Conservation (phyloP, 805 yeast genomes). For the Ogataea wickerhamii region DNA sequence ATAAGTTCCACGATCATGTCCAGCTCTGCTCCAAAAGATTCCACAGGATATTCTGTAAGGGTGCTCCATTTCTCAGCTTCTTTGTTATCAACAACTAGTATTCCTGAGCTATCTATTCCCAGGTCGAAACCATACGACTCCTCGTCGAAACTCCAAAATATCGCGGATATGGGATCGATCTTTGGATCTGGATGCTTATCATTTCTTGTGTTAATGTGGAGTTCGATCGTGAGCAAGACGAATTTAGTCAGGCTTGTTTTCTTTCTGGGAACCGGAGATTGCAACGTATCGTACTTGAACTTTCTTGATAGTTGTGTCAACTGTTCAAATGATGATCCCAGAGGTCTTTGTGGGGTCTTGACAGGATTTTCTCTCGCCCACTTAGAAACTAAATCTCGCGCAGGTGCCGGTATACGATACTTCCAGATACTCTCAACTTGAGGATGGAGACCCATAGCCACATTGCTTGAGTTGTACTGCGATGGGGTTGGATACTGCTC, state of each 20-base stretch:
- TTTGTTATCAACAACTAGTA: constrained; percentile 21
- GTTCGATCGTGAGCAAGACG: constrained; percentile 61
- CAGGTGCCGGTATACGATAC: constrained; percentile 48
- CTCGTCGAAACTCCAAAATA: constrained; percentile 62
- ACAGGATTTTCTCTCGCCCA: constrained; percentile 31
- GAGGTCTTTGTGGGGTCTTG: constrained; percentile 17
- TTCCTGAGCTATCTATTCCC: constrained; percentile 37
- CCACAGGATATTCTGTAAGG: constrained; percentile 30
- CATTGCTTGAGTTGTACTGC: constrained; percentile 7
- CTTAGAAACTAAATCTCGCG: constrained; percentile 32
- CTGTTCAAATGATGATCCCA: constrained; percentile 39
- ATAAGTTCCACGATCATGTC: constrained; percentile 56
- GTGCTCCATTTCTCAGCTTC: constrained; percentile 6
- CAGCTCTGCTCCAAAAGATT: constrained; percentile 49
- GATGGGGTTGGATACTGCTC: constrained; percentile 7
- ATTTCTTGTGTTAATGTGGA: constrained; percentile 57
- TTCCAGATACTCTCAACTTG: constrained; percentile 37
- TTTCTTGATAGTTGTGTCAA: constrained; percentile 38
- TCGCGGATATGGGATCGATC: constrained; percentile 51
- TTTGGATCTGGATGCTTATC: constrained; percentile 60
- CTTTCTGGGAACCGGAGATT: constrained; percentile 28
- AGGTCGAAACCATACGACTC: constrained; percentile 34
- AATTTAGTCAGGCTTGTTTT: constrained; percentile 42
- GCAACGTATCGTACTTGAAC: constrained; percentile 35
- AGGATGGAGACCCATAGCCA: not conserved